These are phyloP conservation scores for Cyberlindnera euphorbiiphila DNA, from an alignment of 805 yeast genomes.

Conservation along the genomic window DNA sequence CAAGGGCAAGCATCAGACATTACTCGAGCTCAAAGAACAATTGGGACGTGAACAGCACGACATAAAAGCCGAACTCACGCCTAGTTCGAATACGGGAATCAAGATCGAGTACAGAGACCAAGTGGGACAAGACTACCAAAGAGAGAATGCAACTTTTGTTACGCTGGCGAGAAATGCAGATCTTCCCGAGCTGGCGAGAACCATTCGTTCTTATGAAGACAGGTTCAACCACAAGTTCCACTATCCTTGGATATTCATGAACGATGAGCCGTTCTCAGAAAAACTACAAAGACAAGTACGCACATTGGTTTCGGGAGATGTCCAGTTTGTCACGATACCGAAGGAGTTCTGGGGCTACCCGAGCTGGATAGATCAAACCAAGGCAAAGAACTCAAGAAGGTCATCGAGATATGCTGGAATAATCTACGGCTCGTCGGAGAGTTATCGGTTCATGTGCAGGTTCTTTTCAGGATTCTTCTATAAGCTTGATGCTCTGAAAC, in stretches of 20 bases:
- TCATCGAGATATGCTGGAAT: slow-evolving; percentile 32
- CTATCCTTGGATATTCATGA: slow-evolving; percentile 79
- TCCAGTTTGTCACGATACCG: slow-evolving; percentile 41
- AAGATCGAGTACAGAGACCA: slow-evolving; percentile 41
- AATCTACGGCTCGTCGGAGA: slow-evolving; percentile 45
- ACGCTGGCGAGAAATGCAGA: slow-evolving; percentile 29
- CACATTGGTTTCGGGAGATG: slow-evolving; percentile 37
- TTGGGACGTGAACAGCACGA: slow-evolving; percentile 17
- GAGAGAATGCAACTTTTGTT: slow-evolving; percentile 62
- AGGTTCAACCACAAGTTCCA: slow-evolving; percentile 67
- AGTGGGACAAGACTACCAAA: slow-evolving; percentile 32
- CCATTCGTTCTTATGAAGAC: slow-evolving; percentile 70
- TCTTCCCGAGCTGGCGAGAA: slow-evolving; percentile 41
- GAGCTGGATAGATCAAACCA: slow-evolving; percentile 33
- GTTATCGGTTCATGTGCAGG: slow-evolving; percentile 66
- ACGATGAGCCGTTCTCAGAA: slow-evolving; percentile 41
- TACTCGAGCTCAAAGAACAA: slow-evolving; percentile 20
- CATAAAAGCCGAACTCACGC: slow-evolving; percentile 16
- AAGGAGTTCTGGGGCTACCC: slow-evolving; percentile 47
- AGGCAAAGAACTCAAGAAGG: slow-evolving; percentile 30
- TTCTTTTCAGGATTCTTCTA: slow-evolving; percentile 66
- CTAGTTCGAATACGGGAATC: not conserved
- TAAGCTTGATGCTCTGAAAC: slow-evolving; percentile 39
- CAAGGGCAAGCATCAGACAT: slow-evolving; percentile 18
- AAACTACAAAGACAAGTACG: slow-evolving; percentile 35